Evolutionary conservation across 805 yeast species (phyloP), one percentile per base, ranked within the genome.

Genomic region (Barnettozyma sucrosica): DNA sequence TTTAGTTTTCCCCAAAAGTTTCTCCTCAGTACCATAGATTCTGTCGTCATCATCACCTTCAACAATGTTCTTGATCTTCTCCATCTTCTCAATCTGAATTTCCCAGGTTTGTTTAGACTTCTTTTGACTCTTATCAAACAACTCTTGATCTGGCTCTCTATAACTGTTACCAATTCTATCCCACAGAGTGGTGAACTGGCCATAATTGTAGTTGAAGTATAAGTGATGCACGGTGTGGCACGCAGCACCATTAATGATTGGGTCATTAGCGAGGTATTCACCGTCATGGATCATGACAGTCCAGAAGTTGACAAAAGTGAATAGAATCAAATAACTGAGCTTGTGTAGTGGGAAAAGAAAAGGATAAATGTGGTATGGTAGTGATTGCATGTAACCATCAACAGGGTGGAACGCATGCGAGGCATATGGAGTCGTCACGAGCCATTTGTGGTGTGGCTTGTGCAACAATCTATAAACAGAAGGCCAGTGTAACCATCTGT

Each of bases 371-470:
- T 93, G 99, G 71, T 93, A 93, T 13, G 99, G 97, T 54, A 93
- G 64, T 33, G 95, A 85, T 73, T 93, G 99, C 50, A 80, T 72
- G 72, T 86, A 93, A 36, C 99, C 99, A 60, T 93, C 99, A 45
- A 93, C 85, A 13, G 99, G 98, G 68, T 93, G 96, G 89, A 93
- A 93, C 23, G 98, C 97, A 63, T 90, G 97, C 8, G 96, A 88
- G 0, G 99, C 99, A 70, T 85, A 93, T 39, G 99, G 99, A 9
- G 99, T 92, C 52, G 98, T 92, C 36, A 93, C 97, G 57, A 93
- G 81, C 99, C 99, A 93, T 71, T 93, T 93, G 77, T 93, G 99
- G 68, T 93, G 99, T 11, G 97, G 97, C 71, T 93, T 93, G 73
- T 93, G 99, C 52, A 93, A 71, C 23, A 61, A 66, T 72, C 85